These are phyloP conservation scores for Arthrocladium fulminans DNA, from an alignment of 2,329 filamentous ascomycete genomes.

Conservation along the genomic window DNA sequence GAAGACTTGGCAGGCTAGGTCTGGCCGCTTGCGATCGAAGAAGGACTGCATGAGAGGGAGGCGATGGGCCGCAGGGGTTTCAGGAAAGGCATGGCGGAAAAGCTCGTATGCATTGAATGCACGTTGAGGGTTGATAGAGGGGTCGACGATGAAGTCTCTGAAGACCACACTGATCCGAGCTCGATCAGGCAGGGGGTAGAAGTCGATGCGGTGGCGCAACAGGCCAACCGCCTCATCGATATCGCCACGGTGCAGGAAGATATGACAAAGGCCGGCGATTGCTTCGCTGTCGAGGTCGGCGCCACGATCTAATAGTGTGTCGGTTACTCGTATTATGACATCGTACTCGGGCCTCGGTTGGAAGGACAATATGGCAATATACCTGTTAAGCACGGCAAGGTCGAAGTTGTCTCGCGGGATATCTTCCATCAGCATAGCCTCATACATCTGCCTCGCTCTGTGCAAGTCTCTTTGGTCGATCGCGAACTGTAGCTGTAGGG, in stretches of 20 bases:
- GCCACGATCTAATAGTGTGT: constrained; percentile 61
- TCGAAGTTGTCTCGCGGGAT: constrained; percentile 48
- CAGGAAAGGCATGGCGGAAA: constrained; percentile 51
- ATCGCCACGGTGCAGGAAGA: constrained; percentile 68
- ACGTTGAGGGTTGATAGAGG: constrained; percentile 51
- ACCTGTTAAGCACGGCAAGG: constrained; percentile 57
- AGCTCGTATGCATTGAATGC: constrained; percentile 54
- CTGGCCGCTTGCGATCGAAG: constrained; percentile 64
- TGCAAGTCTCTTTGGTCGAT: constrained; percentile 64
- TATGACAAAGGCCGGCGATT: constrained; percentile 60
- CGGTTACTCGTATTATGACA: constrained; percentile 62
- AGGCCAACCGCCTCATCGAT: constrained; percentile 72
- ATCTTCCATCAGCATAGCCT: constrained; percentile 43
- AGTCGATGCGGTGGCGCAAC: constrained; percentile 63
- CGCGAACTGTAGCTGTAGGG: constrained; percentile 67
- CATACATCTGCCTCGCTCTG: constrained; percentile 49
- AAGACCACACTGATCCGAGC: constrained; percentile 57
- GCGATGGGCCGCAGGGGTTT: constrained; percentile 56
- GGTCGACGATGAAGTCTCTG: constrained; percentile 58
- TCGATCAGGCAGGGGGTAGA: constrained; percentile 63
- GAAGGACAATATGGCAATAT: constrained; percentile 60
- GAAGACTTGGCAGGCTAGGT: constrained; percentile 81
- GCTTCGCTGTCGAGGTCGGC: constrained; percentile 65
- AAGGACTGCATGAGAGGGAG: constrained; percentile 72
- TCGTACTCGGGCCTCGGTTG: constrained; percentile 56